Evolutionary conservation across 1,284 basidiomycete genomes (phyloP).

Genomic region (Austropuccinia psidii): DNA sequence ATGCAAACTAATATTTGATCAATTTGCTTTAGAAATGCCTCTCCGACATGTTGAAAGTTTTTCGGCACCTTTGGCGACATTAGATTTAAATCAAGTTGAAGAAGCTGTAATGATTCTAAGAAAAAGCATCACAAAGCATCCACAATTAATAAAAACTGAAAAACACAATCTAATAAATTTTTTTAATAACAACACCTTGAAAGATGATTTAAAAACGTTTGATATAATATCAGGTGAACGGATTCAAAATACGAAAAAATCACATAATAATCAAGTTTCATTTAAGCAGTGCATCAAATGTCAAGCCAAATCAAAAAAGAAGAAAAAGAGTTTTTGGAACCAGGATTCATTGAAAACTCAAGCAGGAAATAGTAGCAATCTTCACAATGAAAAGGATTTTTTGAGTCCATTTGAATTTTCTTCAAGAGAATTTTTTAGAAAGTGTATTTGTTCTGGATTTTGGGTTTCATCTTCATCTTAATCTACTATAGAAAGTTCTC

Average conservation of each 20-base stretch:
- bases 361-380: background rate
- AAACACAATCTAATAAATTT: background rate
- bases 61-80: background rate
- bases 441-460: background rate
- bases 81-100: background rate
- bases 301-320: background rate
- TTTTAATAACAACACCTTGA: no score
- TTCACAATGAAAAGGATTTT: background rate
- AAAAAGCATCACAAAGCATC: background rate
- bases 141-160: background rate
- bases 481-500: no score
- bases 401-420: background rate
- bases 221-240: background rate
- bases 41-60: background rate
- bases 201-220: background rate
- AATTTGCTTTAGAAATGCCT: background rate
- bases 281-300: conserved; percentile 6
- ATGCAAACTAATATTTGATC: background rate
- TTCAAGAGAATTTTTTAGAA: background rate
- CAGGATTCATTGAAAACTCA: background rate
- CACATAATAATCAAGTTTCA: background rate
- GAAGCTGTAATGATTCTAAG: background rate
- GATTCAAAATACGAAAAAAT: background rate
- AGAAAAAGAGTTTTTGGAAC: background rate
- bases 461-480: background rate